A percentile compares a stretch with the other conserved stretches of the same genome.
These are phyloP conservation scores for Pistacia atlantica DNA, from an alignment of 345 rosid genomes.

Conservation along the genomic window DNA sequence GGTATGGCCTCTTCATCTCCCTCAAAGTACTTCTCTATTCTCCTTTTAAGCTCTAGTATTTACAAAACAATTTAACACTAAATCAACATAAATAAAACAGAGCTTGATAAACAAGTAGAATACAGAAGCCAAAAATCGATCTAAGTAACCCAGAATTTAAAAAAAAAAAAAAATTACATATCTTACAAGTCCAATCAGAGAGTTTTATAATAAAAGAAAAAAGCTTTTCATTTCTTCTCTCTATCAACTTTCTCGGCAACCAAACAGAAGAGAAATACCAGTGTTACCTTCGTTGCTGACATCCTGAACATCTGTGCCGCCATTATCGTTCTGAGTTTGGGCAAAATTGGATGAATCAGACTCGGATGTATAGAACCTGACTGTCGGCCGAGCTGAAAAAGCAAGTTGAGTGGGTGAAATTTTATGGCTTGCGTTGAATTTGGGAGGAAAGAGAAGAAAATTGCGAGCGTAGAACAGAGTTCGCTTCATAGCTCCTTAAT, in stretches of 20 bases:
- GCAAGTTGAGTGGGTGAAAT: neutral
- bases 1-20: slow-evolving; percentile 66
- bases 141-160: no score
- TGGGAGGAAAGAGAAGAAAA: slow-evolving; percentile 18
- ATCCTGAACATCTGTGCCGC: slow-evolving; percentile 23
- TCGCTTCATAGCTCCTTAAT: slow-evolving; percentile 29
- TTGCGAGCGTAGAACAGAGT: slow-evolving; percentile 26
- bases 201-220: no score
- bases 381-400: slow-evolving; percentile 13
- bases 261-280: no score
- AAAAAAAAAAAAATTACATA: no score
- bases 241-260: no score
- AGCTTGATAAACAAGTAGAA: no score
- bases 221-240: no score
- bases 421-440: slow-evolving; percentile 14
- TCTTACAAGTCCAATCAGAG: no score
- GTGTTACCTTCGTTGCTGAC: slow-evolving; percentile 46
- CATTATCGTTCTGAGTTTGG: slow-evolving; percentile 12
- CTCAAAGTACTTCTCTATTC: slow-evolving; percentile 47
- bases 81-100: neutral
- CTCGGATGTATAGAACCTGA: slow-evolving; percentile 40
- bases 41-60: slow-evolving; percentile 54
- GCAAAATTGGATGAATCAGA: slow-evolving; percentile 18
- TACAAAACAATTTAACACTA: neutral
- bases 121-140: no score